Percentiles rank a stretch among this genome's conserved stretches.
Conservation (phyloP, 2,329 filamentous ascomycete species). For the Fusarium mundagurra region DNA sequence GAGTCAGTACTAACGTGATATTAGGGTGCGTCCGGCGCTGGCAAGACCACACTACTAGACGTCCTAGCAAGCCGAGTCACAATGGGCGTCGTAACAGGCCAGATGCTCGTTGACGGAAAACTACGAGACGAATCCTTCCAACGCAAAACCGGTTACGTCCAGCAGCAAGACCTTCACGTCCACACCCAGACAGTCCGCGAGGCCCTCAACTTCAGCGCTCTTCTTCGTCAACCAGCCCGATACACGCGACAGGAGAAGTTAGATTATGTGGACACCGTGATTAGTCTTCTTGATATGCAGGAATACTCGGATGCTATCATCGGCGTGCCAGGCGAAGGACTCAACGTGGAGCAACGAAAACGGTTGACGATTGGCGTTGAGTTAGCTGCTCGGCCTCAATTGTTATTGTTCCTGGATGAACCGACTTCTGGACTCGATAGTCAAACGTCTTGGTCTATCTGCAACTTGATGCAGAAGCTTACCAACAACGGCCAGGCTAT, state of each 20-base stretch:
- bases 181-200: conserved; percentile 84
- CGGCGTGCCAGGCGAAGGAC: conserved; percentile 65
- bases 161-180: conserved; percentile 88
- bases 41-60: conserved; percentile 87
- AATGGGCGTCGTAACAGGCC: conserved; percentile 84
- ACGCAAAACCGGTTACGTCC: conserved; percentile 86
- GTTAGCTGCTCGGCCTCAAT: conserved; percentile 60
- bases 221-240: conserved; percentile 79
- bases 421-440: conserved; percentile 68
- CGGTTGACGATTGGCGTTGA: conserved; percentile 67
- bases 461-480: conserved; percentile 67
- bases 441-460: conserved; percentile 69
- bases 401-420: conserved; percentile 68
- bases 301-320: conserved; percentile 72
- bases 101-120: conserved; percentile 72
- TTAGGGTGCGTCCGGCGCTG: conserved; percentile 79
- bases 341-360: conserved; percentile 69
- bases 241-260: conserved; percentile 77
- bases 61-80: conserved; percentile 83
- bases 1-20: conserved; percentile 83
- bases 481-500: conserved; percentile 60
- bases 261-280: conserved; percentile 82
- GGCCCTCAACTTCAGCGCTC: conserved; percentile 81
- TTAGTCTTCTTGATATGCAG: conserved; percentile 69
- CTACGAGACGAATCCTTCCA: conserved; percentile 82